phyloP scores from a whole-genome alignment of 495 filamentous ascomycete genomes.

The Trichoderma virens region DNA sequence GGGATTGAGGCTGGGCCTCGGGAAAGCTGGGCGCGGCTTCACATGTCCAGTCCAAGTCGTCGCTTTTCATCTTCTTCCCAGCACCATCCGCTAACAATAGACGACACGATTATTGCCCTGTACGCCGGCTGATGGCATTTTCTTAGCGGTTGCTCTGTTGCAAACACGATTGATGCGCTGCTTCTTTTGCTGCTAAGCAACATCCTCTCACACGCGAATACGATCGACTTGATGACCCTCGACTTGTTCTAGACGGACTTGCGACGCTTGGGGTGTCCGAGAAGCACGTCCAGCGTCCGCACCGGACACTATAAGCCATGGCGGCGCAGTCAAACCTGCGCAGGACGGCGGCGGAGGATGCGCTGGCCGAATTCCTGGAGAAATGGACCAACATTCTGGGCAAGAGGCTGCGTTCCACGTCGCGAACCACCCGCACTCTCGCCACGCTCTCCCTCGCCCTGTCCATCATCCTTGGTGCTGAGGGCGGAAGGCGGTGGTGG shows the following conservation, averaged over 20 bases:
- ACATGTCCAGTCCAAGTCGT: background rate
- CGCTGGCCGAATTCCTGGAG: slow-evolving; percentile 57
- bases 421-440: slow-evolving; percentile 60
- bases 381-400: slow-evolving; percentile 58
- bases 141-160: background rate
- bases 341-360: slow-evolving; percentile 53
- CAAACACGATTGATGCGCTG: background rate
- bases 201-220: background rate
- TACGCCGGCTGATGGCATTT: background rate
- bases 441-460: slow-evolving; percentile 65
- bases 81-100: background rate
- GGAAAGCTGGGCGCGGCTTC: slow-evolving; percentile 3
- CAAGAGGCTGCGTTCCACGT: slow-evolving; percentile 51
- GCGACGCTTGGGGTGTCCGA: background rate
- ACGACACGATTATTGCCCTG: background rate
- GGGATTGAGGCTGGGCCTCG: slow-evolving; percentile 2
- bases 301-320: slow-evolving; percentile 40
- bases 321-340: slow-evolving; percentile 81
- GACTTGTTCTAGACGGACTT: background rate
- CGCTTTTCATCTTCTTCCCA: background rate
- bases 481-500: slow-evolving; percentile 69
- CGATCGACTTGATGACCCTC: background rate
- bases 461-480: slow-evolving; percentile 67
- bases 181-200: background rate
- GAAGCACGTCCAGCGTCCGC: background rate